phyloP scores from a whole-genome alignment of 2,329 filamentous ascomycete species.

The Ambrosiella beaveri region DNA sequence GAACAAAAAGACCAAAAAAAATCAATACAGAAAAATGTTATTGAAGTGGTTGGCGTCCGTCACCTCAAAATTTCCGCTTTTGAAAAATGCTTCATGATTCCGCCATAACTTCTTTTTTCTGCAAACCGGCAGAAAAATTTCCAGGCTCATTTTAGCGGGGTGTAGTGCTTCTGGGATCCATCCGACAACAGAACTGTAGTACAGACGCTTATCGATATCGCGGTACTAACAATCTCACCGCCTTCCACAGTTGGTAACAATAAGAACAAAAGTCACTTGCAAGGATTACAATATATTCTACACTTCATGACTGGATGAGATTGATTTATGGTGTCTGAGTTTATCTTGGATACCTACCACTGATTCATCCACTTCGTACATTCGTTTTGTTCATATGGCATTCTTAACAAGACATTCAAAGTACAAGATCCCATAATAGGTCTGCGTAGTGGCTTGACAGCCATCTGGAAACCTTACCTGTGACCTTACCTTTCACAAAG shows the following conservation, averaged over 20 bases:
- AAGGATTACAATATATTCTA: background rate
- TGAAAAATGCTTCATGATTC: conserved; percentile 3
- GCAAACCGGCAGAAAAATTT: conserved; percentile 9
- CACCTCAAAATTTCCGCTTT: background rate
- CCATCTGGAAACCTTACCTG: background rate
- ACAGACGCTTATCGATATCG: conserved; percentile 11
- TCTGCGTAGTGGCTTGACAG: background rate
- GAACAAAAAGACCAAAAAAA: background rate
- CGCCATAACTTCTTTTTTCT: background rate
- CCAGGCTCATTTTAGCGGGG: conserved; percentile 10
- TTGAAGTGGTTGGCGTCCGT: background rate
- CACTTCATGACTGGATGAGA: too few species aligned
- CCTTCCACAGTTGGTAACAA: background rate
- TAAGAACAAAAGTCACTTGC: background rate
- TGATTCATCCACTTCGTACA: background rate
- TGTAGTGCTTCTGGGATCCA: background rate
- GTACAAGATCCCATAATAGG: background rate
- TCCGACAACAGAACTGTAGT: background rate
- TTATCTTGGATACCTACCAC: background rate
- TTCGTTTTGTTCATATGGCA: background rate
- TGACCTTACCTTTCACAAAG: background rate
- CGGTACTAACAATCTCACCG: conserved; percentile 5
- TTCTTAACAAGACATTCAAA: background rate
- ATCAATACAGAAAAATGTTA: background rate
- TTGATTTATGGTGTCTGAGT: too few species aligned